Evolutionary conservation across 495 filamentous ascomycete species (phyloP).

Genomic region (Penicillium cataractarum): DNA sequence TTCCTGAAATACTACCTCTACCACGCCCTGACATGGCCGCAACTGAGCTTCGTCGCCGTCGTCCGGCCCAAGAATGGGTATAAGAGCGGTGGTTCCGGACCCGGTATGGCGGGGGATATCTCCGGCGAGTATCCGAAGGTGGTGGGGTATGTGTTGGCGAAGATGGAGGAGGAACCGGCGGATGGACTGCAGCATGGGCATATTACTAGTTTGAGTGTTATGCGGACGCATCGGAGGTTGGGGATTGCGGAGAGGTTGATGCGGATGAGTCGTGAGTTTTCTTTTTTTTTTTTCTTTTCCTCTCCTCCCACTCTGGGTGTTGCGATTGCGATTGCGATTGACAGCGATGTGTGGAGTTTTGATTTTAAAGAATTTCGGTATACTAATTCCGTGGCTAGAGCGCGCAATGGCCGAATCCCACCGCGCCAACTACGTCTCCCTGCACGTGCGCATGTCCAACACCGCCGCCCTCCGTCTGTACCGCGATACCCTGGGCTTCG

Average conservation of each 20-base stretch:
- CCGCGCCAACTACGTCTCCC: slow-evolving; percentile 85
- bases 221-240: slow-evolving; percentile 89
- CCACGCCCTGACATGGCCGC: slow-evolving; percentile 97
- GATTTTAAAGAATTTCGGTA: not conserved
- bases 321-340: not conserved
- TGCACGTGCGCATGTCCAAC: slow-evolving; percentile 95
- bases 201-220: slow-evolving; percentile 93
- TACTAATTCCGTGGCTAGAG: slow-evolving; percentile 54
- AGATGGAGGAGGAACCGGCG: slow-evolving; percentile 98
- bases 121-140: slow-evolving; percentile 91
- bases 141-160: slow-evolving; percentile 97
- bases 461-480: slow-evolving; percentile 88
- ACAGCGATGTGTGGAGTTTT: not conserved
- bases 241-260: slow-evolving; percentile 97
- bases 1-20: slow-evolving; percentile 99
- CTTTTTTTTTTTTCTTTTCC: slow-evolving; percentile 9
- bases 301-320: not conserved
- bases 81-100: slow-evolving; percentile 19
- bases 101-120: slow-evolving; percentile 33
- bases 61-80: slow-evolving; percentile 75
- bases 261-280: slow-evolving; percentile 85
- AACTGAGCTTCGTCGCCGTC: slow-evolving; percentile 94
- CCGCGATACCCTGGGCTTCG: slow-evolving; percentile 89
- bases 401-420: slow-evolving; percentile 95
- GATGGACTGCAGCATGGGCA: slow-evolving; percentile 94